Conservation (phyloP, 2,329 filamentous ascomycete species). For the Dactylellina leptospora region DNA sequence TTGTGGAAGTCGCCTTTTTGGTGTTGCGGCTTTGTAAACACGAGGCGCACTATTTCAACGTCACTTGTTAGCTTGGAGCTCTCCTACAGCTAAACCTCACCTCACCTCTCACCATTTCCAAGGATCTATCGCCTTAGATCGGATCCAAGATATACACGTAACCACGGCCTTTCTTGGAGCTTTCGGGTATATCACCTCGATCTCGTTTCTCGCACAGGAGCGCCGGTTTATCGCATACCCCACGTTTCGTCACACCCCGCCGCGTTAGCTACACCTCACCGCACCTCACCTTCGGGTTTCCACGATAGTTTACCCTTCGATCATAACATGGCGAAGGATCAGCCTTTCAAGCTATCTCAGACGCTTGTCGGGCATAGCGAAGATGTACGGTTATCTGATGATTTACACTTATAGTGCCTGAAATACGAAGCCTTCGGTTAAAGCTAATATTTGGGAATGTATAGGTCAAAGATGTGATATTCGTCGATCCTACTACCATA, state of each 20-base stretch:
- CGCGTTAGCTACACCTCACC: not conserved
- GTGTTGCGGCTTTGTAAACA: slow-evolving; percentile 23
- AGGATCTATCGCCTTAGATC: too few relatives aligned
- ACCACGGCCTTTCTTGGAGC: too few relatives aligned
- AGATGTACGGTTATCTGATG: slow-evolving; percentile 71
- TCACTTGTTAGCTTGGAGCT: not conserved
- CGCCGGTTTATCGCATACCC: too few relatives aligned
- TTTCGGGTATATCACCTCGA: too few relatives aligned
- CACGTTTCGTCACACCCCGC: not conserved
- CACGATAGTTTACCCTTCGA: not conserved
- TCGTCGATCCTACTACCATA: slow-evolving; percentile 75
- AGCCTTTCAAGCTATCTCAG: slow-evolving; percentile 84
- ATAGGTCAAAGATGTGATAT: slow-evolving; percentile 86
- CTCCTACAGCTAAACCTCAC: not conserved
- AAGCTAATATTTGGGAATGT: not conserved
- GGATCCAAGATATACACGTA: too few relatives aligned
- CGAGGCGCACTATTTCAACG: slow-evolving; percentile 5
- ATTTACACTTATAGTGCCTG: not conserved
- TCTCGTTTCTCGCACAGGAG: too few relatives aligned
- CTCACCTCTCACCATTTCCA: too few relatives aligned
- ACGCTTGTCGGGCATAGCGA: slow-evolving; percentile 88
- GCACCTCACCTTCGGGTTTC: not conserved
- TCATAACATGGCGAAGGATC: slow-evolving; percentile 70
- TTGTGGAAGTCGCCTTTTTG: slow-evolving; percentile 7
- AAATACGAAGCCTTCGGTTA: not conserved